Evolutionary conservation across 495 filamentous ascomycete species (phyloP).

Genomic region (Clohesyomyces aquaticus): DNA sequence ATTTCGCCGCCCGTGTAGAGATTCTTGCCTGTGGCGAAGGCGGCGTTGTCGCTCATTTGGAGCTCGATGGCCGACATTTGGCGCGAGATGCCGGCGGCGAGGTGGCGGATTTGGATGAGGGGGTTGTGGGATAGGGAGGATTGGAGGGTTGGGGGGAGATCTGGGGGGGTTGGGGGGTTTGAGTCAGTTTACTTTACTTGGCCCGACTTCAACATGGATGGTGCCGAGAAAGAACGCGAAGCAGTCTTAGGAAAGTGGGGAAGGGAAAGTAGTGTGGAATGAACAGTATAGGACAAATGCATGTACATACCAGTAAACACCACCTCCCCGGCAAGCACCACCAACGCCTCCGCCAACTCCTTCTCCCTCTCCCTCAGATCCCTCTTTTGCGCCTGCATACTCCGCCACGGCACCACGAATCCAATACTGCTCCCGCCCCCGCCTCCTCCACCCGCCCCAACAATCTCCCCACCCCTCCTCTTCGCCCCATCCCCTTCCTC

Average conservation of each 20-base stretch:
- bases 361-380: constrained; percentile 32
- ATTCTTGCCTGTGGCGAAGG: constrained; percentile 28
- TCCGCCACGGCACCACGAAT: constrained; percentile 35
- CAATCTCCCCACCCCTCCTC: constrained; percentile 7
- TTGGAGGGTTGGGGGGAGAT: constrained; percentile 26
- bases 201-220: too few relatives aligned
- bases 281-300: background rate
- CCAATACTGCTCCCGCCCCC: constrained; percentile 21
- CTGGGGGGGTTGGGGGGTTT: constrained; percentile 10
- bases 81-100: constrained; percentile 29
- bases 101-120: constrained; percentile 32
- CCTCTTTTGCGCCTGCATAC: constrained; percentile 28
- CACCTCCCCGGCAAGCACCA: constrained; percentile 29
- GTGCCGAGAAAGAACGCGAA: too few relatives aligned
- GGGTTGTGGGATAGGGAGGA: constrained; percentile 22
- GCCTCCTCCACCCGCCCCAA: background rate
- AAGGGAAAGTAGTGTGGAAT: background rate
- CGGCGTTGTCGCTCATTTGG: constrained; percentile 32
- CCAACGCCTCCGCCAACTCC: constrained; percentile 31
- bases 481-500: constrained; percentile 3
- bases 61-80: constrained; percentile 31
- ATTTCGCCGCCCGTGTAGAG: constrained; percentile 36
- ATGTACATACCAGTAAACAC: constrained; percentile 28
- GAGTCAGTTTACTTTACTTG: background rate
- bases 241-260: too few relatives aligned